These are phyloP conservation scores for Rubia peregrina DNA, from an alignment of 305 asterid species.

Conservation along the genomic window DNA sequence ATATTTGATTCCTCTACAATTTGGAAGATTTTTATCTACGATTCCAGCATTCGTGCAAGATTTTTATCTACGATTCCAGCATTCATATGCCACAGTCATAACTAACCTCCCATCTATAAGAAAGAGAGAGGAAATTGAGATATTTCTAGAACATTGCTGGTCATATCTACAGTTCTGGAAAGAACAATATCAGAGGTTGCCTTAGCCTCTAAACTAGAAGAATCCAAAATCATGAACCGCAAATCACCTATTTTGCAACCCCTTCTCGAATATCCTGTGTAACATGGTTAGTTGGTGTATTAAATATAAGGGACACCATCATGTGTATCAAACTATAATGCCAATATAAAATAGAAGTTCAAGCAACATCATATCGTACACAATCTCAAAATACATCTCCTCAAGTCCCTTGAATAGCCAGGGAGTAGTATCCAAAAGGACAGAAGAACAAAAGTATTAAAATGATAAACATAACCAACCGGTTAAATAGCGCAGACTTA, in stretches of 20 bases:
- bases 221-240: constrained; percentile 81
- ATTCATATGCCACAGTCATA: neutral
- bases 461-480: constrained; percentile 38
- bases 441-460: neutral
- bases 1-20: neutral
- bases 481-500: constrained; percentile 85
- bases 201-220: constrained; percentile 97
- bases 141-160: constrained; percentile 60
- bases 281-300: constrained; percentile 90
- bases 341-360: constrained; percentile 21
- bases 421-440: neutral
- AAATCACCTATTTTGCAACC: constrained; percentile 83
- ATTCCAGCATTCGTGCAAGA: neutral
- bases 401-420: neutral
- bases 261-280: constrained; percentile 90
- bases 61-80: neutral
- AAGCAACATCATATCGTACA: constrained; percentile 14
- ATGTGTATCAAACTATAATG: constrained; percentile 68
- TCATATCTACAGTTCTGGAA: constrained; percentile 86
- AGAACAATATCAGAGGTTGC: constrained; percentile 96
- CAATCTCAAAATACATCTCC: neutral
- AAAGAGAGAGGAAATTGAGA: constrained; percentile 52
- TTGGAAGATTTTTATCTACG: neutral
- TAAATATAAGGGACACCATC: constrained; percentile 95
- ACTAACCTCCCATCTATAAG: constrained; percentile 70